These are phyloP conservation scores for Petunia hybrid DNA, from an alignment of 305 asterid genomes.

Conservation along the genomic window DNA sequence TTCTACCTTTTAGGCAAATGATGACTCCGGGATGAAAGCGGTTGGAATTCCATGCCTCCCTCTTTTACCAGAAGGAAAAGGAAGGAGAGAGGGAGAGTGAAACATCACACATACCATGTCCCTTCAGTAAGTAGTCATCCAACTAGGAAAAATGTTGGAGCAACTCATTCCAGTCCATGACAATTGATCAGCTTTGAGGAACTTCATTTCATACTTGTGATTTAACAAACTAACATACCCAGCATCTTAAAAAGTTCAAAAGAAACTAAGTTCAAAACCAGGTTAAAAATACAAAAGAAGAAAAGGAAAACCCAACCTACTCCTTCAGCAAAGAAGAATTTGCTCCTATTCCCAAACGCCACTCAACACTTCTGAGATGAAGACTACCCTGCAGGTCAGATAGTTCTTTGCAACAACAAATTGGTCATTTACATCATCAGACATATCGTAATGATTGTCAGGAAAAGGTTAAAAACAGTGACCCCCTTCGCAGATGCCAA, in stretches of 20 bases:
- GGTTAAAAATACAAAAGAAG: not conserved
- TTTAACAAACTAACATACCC: not conserved
- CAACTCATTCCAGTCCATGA: not conserved
- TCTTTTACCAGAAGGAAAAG: no score
- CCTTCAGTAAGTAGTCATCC: no score
- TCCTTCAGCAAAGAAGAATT: not conserved
- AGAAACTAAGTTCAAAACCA: not conserved
- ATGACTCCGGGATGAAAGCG: no score
- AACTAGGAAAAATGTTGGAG: not conserved
- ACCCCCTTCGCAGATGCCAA: not conserved
- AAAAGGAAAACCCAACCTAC: not conserved
- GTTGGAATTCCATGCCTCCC: no score
- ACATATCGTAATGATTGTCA: not conserved
- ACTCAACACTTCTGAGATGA: not conserved
- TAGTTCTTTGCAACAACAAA: not conserved
- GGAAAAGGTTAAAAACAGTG: not conserved
- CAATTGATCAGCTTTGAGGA: not conserved
- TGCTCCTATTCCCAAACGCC: not conserved
- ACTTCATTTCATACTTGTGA: not conserved
- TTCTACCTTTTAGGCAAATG: no score
- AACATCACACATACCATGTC: no score
- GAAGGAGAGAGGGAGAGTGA: no score
- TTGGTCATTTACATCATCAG: not conserved
- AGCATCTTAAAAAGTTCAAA: not conserved
- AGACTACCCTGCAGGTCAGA: not conserved